Evolutionary conservation across 2,329 filamentous ascomycete genomes (phyloP).

Genomic region (Cladophialophora immunda): DNA sequence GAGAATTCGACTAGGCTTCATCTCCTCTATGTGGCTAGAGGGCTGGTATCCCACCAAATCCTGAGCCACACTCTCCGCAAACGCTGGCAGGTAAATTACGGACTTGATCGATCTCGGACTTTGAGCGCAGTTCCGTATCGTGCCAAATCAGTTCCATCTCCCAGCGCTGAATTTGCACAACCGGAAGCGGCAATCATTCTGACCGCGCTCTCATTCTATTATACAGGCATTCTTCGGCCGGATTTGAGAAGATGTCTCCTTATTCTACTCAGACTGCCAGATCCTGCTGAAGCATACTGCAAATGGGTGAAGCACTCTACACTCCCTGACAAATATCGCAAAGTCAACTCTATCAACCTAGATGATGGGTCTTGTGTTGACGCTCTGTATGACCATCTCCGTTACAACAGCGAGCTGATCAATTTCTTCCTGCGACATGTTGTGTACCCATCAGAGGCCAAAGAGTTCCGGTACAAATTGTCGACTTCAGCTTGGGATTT

Average conservation of each 20-base stretch:
- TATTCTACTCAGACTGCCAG: slow-evolving; percentile 61
- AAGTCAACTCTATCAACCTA: slow-evolving; percentile 65
- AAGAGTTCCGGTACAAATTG: neutral
- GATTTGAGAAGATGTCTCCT: slow-evolving; percentile 60
- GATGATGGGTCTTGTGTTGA: slow-evolving; percentile 62
- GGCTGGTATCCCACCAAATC: slow-evolving; percentile 65
- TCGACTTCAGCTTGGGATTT: slow-evolving; percentile 73
- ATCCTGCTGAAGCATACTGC: slow-evolving; percentile 60
- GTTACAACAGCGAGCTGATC: slow-evolving; percentile 62
- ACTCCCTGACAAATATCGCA: slow-evolving; percentile 47
- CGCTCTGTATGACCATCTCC: slow-evolving; percentile 63
- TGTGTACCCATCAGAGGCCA: slow-evolving; percentile 64
- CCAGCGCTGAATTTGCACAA: slow-evolving; percentile 69
- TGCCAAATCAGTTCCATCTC: slow-evolving; percentile 66
- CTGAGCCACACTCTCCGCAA: slow-evolving; percentile 66
- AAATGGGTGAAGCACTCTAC: slow-evolving; percentile 45
- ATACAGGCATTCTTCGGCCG: slow-evolving; percentile 61
- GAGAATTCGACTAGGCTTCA: slow-evolving; percentile 13
- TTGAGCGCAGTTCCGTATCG: slow-evolving; percentile 66
- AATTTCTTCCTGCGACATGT: slow-evolving; percentile 70
- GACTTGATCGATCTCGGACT: slow-evolving; percentile 63
- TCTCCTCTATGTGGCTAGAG: slow-evolving; percentile 45
- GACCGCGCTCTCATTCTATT: slow-evolving; percentile 66
- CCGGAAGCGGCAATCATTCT: slow-evolving; percentile 66
- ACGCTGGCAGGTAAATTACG: slow-evolving; percentile 72